Evolutionary conservation across 1,139 yeast species (phyloP), one percentile per base, ranked within the genome.

Genomic region (Debaryomycetaceae sp.): DNA sequence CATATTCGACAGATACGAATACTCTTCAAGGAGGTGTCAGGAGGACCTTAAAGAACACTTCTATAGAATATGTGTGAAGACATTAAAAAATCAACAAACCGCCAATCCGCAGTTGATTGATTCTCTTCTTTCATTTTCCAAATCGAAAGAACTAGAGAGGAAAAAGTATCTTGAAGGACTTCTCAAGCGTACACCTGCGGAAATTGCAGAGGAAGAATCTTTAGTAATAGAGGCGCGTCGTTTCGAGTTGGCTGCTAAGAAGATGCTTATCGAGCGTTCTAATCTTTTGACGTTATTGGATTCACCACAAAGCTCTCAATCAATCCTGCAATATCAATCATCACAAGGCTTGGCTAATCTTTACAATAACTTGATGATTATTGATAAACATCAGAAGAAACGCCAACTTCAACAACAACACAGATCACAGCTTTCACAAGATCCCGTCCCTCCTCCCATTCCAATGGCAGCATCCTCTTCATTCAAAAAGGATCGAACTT

Each of bases 191-290:
- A 83, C 94, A 3, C 97, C 98, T 0, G 96, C 97, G 0, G 98
- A 92, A 58, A 87, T 92, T 32, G 98, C 98, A 0, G 98, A 92
- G 61, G 99, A 92, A 60, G 98, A 94, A 59, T 88, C 96, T 0
- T 69, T 92, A 38, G 88, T 92, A 3, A 82, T 91, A 35, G 98
- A 92, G 58, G 95, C 98, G 1, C 79, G 96, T 42, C 80, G 95
- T 49, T 87, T 92, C 47, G 98, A 92, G 55, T 78, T 91, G 42
- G 89, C 96, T 1, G 96, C 98, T 0, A 91, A 88, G 66, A 85
- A 87, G 56, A 86, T 92, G 76, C 75, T 91, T 42, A 67, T 74
- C 38, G 98, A 92, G 60, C 75, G 98, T 51, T 83, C 89, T 2
- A 84, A 87, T 41, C 65, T 94, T 33, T 68, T 92, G 40, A 79